Evolutionary conservation across 257 asterid species (phyloP).

Genomic region (Nicotiana knightiana): DNA sequence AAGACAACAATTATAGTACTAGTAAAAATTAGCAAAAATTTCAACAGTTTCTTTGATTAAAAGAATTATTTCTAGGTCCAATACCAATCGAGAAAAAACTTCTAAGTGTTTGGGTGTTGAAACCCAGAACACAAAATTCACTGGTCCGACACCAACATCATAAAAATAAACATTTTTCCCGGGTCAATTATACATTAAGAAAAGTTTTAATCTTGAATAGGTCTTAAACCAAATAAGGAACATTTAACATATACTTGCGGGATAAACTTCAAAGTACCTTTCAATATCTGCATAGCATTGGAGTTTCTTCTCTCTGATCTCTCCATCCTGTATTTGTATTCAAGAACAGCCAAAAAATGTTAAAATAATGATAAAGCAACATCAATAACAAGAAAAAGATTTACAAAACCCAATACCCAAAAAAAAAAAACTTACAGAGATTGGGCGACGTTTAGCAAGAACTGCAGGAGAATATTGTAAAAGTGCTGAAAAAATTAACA

Average conservation of each 20-base stretch:
- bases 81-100: not conserved
- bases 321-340: constrained; percentile 41
- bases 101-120: not conserved
- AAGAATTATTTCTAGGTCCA: not conserved
- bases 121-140: not conserved
- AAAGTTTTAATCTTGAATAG: not conserved
- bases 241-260: not conserved
- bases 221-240: not conserved
- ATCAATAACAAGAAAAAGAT: not conserved
- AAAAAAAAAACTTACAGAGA: constrained; percentile 43
- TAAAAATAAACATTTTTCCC: no score
- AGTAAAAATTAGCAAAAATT: not conserved
- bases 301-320: constrained; percentile 59
- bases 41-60: not conserved
- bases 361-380: not conserved
- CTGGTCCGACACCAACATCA: no score
- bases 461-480: constrained; percentile 29
- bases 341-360: not conserved
- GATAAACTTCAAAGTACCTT: constrained; percentile 37
- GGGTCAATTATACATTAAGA: not conserved
- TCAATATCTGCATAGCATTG: constrained; percentile 82
- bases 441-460: constrained; percentile 62
- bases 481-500: constrained; percentile 19
- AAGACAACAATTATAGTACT: not conserved
- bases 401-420: not conserved